A percentile compares a stretch with the other conserved stretches of the same genome.
phyloP scores from a whole-genome alignment of 2,329 filamentous ascomycete genomes.

The Periconia sp. region DNA sequence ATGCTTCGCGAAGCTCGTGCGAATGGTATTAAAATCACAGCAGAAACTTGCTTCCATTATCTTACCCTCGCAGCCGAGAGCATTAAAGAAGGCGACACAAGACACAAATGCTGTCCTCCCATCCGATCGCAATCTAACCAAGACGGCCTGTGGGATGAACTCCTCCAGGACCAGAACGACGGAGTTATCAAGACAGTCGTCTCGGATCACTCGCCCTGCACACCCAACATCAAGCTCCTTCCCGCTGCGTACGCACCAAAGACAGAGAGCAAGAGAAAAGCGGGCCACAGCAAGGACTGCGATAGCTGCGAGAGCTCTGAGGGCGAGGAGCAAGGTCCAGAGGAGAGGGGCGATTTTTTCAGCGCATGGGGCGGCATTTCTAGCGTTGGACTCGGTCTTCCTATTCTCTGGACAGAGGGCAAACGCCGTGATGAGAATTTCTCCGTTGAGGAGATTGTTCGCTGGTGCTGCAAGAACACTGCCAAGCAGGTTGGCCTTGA shows the following conservation, averaged over 20 bases:
- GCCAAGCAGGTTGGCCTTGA: conserved; percentile 86
- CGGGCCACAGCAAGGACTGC: conserved; percentile 45
- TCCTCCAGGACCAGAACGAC: conserved; percentile 60
- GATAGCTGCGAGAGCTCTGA: conserved; percentile 35
- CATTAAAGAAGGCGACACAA: conserved; percentile 82
- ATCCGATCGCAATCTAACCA: conserved; percentile 84
- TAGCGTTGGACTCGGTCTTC: conserved; percentile 88
- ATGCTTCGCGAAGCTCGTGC: conserved; percentile 75
- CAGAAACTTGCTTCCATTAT: conserved; percentile 96
- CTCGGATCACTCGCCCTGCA: conserved; percentile 95
- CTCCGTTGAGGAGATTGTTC: conserved; percentile 77
- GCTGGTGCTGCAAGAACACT: conserved; percentile 85
- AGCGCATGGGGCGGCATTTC: conserved; percentile 96
- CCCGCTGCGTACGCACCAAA: conserved; percentile 69
- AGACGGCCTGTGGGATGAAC: conserved; percentile 84
- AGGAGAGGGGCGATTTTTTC: conserved; percentile 81
- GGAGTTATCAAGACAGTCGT: conserved; percentile 92
- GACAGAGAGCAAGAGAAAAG: conserved; percentile 37
- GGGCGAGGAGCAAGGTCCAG: conserved; percentile 45
- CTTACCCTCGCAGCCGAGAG: conserved; percentile 82
- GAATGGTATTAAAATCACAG: conserved; percentile 82
- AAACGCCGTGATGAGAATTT: conserved; percentile 63
- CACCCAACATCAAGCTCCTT: conserved; percentile 88
- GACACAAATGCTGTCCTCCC: conserved; percentile 94
- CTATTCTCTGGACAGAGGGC: conserved; percentile 84